These are phyloP conservation scores for Xylaria acuta DNA, from an alignment of 495 filamentous ascomycete genomes.

Conservation along the genomic window DNA sequence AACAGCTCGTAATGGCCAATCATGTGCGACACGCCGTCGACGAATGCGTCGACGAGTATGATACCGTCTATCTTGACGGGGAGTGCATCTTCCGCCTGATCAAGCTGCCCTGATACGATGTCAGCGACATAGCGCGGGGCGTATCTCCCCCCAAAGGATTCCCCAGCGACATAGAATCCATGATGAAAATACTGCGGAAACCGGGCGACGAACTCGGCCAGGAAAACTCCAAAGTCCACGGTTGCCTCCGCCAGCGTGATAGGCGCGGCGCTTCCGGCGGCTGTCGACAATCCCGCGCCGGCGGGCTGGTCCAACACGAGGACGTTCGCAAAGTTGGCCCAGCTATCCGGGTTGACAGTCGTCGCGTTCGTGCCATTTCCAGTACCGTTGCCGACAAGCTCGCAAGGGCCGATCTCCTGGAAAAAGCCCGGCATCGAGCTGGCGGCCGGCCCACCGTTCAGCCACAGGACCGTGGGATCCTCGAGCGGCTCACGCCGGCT, in stretches of 20 bases:
- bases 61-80: constrained; percentile 7
- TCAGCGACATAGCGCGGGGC: constrained; percentile 74
- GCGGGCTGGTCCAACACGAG: constrained; percentile 35
- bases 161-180: constrained; percentile 63
- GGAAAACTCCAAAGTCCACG: neutral
- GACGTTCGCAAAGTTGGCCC: constrained; percentile 32
- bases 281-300: constrained; percentile 32
- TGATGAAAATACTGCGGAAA: constrained; percentile 10
- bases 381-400: neutral
- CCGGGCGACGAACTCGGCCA: neutral
- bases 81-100: neutral
- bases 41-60: constrained; percentile 13
- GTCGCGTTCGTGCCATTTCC: neutral
- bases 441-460: constrained; percentile 32
- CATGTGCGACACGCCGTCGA: neutral
- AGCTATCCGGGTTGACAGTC: constrained; percentile 31
- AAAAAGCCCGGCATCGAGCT: constrained; percentile 35
- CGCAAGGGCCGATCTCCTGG: constrained; percentile 34
- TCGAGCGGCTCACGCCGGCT: neutral
- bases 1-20: constrained; percentile 21
- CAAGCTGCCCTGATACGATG: constrained; percentile 46
- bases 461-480: constrained; percentile 3
- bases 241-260: neutral
- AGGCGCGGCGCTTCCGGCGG: neutral
- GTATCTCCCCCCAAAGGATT: constrained; percentile 79